Conservation (phyloP, 176 grass and related monocot genomes). For the Dendrocalamus sinicus region DNA sequence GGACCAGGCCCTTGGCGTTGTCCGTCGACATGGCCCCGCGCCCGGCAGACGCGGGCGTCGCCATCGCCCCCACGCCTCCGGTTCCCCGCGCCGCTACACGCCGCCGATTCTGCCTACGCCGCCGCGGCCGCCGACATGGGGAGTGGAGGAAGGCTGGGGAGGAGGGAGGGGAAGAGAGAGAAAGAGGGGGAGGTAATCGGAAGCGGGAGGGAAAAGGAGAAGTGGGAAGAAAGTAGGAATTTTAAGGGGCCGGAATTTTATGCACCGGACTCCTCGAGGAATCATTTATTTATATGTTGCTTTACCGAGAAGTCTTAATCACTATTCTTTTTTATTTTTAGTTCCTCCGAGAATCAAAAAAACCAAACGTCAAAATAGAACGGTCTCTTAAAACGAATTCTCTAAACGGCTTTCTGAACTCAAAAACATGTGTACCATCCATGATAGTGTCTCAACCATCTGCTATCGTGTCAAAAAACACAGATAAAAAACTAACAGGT, state of each 20-base stretch:
- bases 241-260: conserved; percentile 8
- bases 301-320: neutral
- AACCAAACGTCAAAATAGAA: too few relatives aligned
- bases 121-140: conserved; percentile 35
- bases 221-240: conserved; percentile 9
- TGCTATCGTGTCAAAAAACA: too few relatives aligned
- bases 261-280: neutral
- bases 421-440: too few relatives aligned
- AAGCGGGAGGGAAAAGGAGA: conserved; percentile 42
- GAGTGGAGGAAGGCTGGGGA: conserved; percentile 27
- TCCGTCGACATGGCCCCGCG: conserved; percentile 72
- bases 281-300: neutral
- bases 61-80: conserved; percentile 2
- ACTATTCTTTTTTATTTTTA: neutral
- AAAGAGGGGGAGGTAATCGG: conserved; percentile 14
- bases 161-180: neutral
- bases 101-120: conserved; percentile 3
- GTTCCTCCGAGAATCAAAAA: too few relatives aligned
- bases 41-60: conserved; percentile 37
- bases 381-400: too few relatives aligned
- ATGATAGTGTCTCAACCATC: too few relatives aligned
- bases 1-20: conserved; percentile 77
- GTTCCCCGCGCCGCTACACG: neutral
- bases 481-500: too few relatives aligned
- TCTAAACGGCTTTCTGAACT: too few relatives aligned